phyloP scores from a whole-genome alignment of 139 green algal genomes.

The Haematococcus lacustris region DNA sequence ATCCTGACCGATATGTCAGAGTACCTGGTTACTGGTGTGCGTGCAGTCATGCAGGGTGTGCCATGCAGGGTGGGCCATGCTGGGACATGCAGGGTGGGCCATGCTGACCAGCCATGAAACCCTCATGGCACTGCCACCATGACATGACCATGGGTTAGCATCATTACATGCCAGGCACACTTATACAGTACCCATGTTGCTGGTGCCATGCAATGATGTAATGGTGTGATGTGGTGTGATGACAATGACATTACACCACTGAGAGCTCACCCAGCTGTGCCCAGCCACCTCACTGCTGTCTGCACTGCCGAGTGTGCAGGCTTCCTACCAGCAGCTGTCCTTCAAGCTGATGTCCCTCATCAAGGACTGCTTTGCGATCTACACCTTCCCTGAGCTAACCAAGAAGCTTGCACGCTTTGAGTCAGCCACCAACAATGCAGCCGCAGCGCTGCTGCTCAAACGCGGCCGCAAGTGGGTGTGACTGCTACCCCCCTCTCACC shows the following conservation, averaged over 20 bases:
- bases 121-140: no score
- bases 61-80: no score
- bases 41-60: no score
- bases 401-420: constrained; percentile 42
- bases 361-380: constrained; percentile 35
- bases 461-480: constrained; percentile 55
- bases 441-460: constrained; percentile 47
- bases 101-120: no score
- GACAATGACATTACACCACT: neutral
- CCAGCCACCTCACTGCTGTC: no score
- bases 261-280: neutral
- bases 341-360: constrained; percentile 46
- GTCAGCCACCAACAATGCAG: constrained; percentile 24
- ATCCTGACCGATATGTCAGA: no score
- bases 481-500: no score
- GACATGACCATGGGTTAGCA: neutral
- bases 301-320: no score
- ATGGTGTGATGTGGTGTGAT: neutral
- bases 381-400: constrained; percentile 51
- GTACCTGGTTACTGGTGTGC: no score
- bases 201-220: neutral
- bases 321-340: constrained; percentile 14
- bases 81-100: no score
- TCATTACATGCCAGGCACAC: neutral
- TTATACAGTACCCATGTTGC: neutral